These are phyloP conservation scores for Cystobasidium tubakii DNA, from an alignment of 768 basidiomycete genomes.

Conservation along the genomic window DNA sequence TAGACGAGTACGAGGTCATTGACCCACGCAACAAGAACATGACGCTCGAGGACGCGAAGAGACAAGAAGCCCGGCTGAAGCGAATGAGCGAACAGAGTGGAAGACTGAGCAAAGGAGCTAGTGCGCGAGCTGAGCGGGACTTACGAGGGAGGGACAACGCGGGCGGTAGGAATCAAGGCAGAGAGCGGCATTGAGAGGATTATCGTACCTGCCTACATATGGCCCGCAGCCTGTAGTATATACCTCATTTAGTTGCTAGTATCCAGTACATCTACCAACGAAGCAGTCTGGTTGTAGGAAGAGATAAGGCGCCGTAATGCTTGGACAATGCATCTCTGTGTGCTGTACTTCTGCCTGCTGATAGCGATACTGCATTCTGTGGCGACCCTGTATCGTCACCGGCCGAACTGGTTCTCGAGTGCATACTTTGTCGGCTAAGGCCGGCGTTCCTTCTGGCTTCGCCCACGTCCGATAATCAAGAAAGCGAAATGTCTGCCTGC, in stretches of 20 bases:
- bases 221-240: no score
- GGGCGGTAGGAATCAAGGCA: background rate
- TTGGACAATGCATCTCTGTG: no score
- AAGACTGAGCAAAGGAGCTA: background rate
- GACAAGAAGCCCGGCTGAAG: slow-evolving; percentile 36
- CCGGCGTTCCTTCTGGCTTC: background rate
- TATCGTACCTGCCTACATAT: background rate
- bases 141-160: slow-evolving; percentile 7
- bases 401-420: background rate
- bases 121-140: slow-evolving; percentile 11
- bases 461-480: background rate
- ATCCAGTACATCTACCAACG: no score
- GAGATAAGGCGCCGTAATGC: no score
- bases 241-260: no score
- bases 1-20: slow-evolving; percentile 40
- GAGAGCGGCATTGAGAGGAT: background rate
- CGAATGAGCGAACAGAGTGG: slow-evolving; percentile 30
- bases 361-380: no score
- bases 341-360: no score
- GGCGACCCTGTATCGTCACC: no score
- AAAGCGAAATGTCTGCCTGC: slow-evolving; percentile 10
- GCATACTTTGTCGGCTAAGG: background rate
- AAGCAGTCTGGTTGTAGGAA: no score
- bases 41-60: slow-evolving; percentile 38
- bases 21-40: slow-evolving; percentile 36